Conservation (phyloP, 148 eudicot species). For the Chenopodium berlandieri region DNA sequence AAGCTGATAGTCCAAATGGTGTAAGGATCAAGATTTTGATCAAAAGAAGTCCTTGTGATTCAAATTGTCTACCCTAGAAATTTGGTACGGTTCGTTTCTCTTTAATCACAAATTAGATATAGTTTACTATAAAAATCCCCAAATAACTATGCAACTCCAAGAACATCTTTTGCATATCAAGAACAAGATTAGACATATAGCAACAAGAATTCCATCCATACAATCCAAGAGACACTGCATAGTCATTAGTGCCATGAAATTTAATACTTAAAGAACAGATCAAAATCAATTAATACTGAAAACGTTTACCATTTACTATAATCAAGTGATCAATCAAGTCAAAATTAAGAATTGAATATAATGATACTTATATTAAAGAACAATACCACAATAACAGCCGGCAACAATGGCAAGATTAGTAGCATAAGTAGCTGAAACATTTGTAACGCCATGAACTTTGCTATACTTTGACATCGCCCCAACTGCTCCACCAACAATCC, state of each 20-base stretch:
- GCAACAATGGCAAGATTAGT: constrained; percentile 78
- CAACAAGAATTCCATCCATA: too few relatives aligned
- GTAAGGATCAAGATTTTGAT: background rate
- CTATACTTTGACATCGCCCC: constrained; percentile 71
- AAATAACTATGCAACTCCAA: background rate
- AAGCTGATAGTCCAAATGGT: background rate
- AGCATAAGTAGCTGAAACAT: constrained; percentile 77
- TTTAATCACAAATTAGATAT: background rate
- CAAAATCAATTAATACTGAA: too few relatives aligned
- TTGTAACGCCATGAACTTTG: constrained; percentile 61
- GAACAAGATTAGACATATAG: too few relatives aligned
- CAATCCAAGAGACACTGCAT: too few relatives aligned
- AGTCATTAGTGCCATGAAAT: too few relatives aligned
- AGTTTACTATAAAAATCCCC: background rate
- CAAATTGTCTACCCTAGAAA: background rate
- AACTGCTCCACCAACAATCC: constrained; percentile 66
- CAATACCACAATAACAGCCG: constrained; percentile 82
- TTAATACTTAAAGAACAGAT: too few relatives aligned
- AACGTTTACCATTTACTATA: too few relatives aligned
- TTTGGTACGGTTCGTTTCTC: background rate
- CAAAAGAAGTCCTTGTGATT: background rate
- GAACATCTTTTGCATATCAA: background rate
- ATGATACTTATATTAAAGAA: background rate
- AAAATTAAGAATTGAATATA: background rate
- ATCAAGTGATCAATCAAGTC: too few relatives aligned